Conservation (phyloP, 2,329 filamentous ascomycete genomes). For the Lachnellula subtilissima region DNA sequence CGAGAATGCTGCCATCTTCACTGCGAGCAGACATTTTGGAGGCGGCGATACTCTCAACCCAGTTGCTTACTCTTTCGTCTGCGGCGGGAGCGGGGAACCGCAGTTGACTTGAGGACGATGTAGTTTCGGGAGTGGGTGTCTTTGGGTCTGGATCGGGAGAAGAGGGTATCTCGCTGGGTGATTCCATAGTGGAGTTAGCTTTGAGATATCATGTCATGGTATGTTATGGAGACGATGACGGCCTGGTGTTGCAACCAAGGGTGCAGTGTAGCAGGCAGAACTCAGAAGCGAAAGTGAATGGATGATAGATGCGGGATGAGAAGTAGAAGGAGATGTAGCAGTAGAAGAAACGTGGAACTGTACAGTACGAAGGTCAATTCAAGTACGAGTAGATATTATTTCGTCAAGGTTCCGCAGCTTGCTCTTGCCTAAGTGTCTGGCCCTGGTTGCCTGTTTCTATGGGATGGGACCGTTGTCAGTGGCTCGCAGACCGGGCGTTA, state of each 20-base stretch:
- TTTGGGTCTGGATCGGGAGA: conserved; percentile 6
- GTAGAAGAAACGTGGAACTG: conserved; percentile 3
- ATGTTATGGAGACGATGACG: not conserved
- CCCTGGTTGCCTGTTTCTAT: not conserved
- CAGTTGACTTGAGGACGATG: conserved; percentile 14
- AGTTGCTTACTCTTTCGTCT: conserved; percentile 26
- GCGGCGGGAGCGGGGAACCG: conserved; percentile 25
- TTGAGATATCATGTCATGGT: conserved; percentile 21
- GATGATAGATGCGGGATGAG: not conserved
- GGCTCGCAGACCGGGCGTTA: not conserved
- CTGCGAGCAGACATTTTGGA: conserved; percentile 27
- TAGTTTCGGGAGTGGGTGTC: conserved; percentile 7
- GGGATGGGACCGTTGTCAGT: not conserved
- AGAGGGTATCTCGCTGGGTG: conserved; percentile 21
- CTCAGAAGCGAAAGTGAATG: not conserved
- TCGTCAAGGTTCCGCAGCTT: not conserved
- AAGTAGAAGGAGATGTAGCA: not conserved
- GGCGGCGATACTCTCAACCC: conserved; percentile 25
- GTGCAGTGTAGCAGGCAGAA: conserved; percentile 2
- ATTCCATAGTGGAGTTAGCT: conserved; percentile 30
- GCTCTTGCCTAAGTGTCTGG: not conserved
- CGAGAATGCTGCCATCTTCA: conserved; percentile 30
- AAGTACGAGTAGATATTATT: not conserved
- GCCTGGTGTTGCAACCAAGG: not conserved
- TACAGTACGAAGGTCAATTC: not conserved